Evolutionary conservation across 2,329 filamentous ascomycete genomes (phyloP), one percentile per base, ranked within the genome.

Genomic region (Ophiostoma ulmi): DNA sequence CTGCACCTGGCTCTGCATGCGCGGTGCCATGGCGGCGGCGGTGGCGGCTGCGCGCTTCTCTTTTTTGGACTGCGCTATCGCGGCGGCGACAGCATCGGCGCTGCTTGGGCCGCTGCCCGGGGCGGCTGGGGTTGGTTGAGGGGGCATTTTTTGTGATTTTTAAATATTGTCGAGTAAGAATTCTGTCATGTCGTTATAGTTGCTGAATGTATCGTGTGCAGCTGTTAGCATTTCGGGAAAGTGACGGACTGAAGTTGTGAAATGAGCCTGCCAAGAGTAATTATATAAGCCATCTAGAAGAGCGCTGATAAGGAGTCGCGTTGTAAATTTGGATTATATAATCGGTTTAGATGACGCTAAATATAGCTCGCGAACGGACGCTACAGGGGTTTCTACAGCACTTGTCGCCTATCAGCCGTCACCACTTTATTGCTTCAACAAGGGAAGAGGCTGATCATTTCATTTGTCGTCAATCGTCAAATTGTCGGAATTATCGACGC

Each of bases 1-100:
- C 77, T 91, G 87, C 65, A 91, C 81, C 78, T 91, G 73, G 41
- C 55, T 73, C 69, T 74, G 73, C 70, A 74, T 70, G 41, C 73
- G 88, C 0, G 88, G 87, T n/a, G 79, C 81, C 81, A 83, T 83
- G 3, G 87, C 85, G 1, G 71, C 65, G 1, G 67, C 55, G 2
- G 67, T 26, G 1, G 58, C 69, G 1, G 61, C 70, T 31, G 64
- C 68, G n/a, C 70, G 71, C 61, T 72, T 73, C 36, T 74, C 72
- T 10, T 70, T 72, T 26, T 70, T 71, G 5, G 70, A 67, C 5
- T 68, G 67, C 41, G 71, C 71, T 5, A 67, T 35, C 20, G 71
- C 69, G 1, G 66, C 67, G 5, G 69, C 52, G 26, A 65, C 48
- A 44, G 68, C 71, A n/a, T 69, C 66, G n/a, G 26, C 39, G 20